Evolutionary conservation across 257 asterid genomes (phyloP).

Genomic region (Ajuga chamaepitys): DNA sequence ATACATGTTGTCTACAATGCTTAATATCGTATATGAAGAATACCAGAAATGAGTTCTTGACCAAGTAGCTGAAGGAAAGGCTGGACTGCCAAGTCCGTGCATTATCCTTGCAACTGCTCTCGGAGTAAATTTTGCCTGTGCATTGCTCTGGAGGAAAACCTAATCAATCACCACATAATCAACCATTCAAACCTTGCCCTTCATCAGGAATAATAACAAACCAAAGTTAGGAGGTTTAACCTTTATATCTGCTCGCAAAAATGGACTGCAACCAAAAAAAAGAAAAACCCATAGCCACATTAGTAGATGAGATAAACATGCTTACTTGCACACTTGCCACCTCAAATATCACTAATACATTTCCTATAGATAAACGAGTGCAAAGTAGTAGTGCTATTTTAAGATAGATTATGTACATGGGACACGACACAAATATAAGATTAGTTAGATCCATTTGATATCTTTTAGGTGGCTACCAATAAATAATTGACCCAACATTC

Average conservation of each 20-base stretch:
- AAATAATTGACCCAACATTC: neutral
- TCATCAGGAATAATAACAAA: neutral
- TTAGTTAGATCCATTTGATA: neutral
- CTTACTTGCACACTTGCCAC: neutral
- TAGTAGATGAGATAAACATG: constrained; percentile 15
- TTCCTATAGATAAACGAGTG: neutral
- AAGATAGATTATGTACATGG: neutral
- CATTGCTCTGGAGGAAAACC: constrained; percentile 86
- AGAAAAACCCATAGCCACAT: constrained; percentile 14
- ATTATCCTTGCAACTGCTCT: constrained; percentile 89
- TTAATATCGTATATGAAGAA: neutral
- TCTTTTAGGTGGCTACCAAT: neutral
- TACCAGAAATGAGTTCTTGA: constrained; percentile 98
- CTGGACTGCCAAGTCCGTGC: constrained; percentile 91
- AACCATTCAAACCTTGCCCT: constrained; percentile 14
- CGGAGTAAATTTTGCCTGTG: constrained; percentile 79
- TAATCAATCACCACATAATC: constrained; percentile 25
- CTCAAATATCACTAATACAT: neutral
- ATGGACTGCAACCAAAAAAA: constrained; percentile 91
- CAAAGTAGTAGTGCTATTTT: neutral
- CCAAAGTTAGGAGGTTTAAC: constrained; percentile 24
- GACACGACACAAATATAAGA: neutral
- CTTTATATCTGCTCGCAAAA: constrained; percentile 85
- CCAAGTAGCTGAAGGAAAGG: constrained; percentile 80
- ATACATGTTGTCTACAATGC: no score